Base-by-base conservation (phyloP, 805 yeast genomes). In the Saccharomycopsis synnaedendra region DNA sequence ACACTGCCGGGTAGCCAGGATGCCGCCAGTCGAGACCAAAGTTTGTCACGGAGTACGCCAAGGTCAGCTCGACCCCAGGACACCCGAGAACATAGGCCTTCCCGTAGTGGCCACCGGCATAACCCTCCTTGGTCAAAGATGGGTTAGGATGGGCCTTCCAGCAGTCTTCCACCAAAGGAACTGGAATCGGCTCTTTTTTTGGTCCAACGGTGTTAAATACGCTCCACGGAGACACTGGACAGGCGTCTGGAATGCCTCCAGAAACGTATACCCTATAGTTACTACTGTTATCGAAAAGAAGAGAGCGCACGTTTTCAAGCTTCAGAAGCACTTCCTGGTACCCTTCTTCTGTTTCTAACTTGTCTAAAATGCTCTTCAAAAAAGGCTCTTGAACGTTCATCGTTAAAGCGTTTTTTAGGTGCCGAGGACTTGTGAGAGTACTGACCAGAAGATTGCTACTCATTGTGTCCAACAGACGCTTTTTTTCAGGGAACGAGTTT, bases 11-110 rank as follows among this genome's bases (percentile, higher is more conserved):
- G 37, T 31, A 47, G 56, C 89, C 96, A 27, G 69, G 66, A 43
- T 78, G 71, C 9, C 62, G 56, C 54, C 74, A 79, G 48, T 68
- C 70, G 28, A 33, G 32, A 4, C 41, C 32, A 10, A 42, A 34
- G 9, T 44, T 38, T 6, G 43, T n/a, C 5, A 50, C 45, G 10
- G 41, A 29, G 27, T 43, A 47, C 33, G 47, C 19, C 54, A 71
- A 78, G 7, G 82, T 70, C 0, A 88, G 75, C 50, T 82, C 86
- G 1, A 84, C 73, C 1, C 85, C 81, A 3, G 89, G 81, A 11
- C 80, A 71, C 1, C 77, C 67, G 1, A 77, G 66, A 31, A 83
- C 58, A 47, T 63, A 65, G 2, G 85, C 84, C 11, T 68, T 64
- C 0, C 62, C 55, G 19, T 19, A 19, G 19, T 19, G 19, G 19